Evolutionary conservation across 768 basidiomycete species (phyloP).

Genomic region (Zangia roseola): DNA sequence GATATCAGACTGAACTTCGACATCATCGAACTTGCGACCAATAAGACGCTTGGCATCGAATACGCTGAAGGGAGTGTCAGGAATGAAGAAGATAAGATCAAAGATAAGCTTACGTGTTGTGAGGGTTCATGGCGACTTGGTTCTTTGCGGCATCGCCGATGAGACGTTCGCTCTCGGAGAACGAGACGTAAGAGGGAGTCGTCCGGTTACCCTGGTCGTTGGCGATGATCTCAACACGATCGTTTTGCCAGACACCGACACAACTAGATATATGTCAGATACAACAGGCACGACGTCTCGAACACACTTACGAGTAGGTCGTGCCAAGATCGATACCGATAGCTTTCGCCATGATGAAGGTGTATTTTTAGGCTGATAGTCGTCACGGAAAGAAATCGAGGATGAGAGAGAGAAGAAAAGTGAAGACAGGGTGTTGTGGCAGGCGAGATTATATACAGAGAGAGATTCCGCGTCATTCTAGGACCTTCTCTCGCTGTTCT

Average conservation of each 20-base stretch:
- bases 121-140: constrained; percentile 97
- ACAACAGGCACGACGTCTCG: not conserved
- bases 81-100: not conserved
- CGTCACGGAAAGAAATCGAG: constrained; percentile 17
- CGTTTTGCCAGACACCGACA: constrained; percentile 99
- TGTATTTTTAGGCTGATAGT: constrained; percentile 5
- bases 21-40: constrained; percentile 85
- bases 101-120: constrained; percentile 61
- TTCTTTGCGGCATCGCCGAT: constrained; percentile 99
- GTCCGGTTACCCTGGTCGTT: constrained; percentile 95
- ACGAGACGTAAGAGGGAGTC: constrained; percentile 94
- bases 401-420: constrained; percentile 9
- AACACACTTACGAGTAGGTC: constrained; percentile 76
- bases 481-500: constrained; percentile 34
- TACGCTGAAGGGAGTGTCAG: constrained; percentile 51
- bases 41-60: constrained; percentile 99
- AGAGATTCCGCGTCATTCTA: constrained; percentile 32
- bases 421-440: constrained; percentile 3
- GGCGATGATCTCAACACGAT: constrained; percentile 98
- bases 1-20: constrained; percentile 79
- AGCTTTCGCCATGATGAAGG: constrained; percentile 63
- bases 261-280: constrained; percentile 51
- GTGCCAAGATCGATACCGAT: constrained; percentile 91
- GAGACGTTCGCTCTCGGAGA: constrained; percentile 92
- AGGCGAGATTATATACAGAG: constrained; percentile 28